Conservation (phyloP, 1,284 basidiomycete genomes). For the Ustilago shanxiensis region DNA sequence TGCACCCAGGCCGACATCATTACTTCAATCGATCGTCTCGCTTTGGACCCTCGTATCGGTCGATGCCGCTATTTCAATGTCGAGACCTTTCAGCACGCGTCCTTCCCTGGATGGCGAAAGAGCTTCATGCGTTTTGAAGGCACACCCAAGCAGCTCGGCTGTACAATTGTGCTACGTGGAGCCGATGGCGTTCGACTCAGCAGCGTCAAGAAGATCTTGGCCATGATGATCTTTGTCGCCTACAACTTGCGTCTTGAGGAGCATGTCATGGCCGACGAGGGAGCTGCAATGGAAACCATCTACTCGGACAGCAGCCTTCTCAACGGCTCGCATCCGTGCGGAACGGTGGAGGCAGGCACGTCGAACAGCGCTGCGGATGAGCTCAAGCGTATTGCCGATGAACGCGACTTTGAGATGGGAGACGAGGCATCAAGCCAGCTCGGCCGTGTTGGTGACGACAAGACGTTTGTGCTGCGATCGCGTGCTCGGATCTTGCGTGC, state of each 20-base stretch:
- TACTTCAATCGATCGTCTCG: constrained; percentile 93
- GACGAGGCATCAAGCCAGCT: constrained; percentile 26
- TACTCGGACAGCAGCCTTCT: constrained; percentile 44
- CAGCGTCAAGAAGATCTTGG: constrained; percentile 89
- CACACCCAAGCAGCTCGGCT: constrained; percentile 89
- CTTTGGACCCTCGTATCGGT: constrained; percentile 88
- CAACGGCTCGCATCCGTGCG: constrained; percentile 39
- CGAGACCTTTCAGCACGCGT: constrained; percentile 91
- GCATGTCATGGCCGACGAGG: constrained; percentile 91
- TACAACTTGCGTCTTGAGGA: constrained; percentile 92
- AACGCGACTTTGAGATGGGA: constrained; percentile 15
- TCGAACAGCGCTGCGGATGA: constrained; percentile 39
- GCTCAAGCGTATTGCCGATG: constrained; percentile 25
- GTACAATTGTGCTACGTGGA: constrained; percentile 93
- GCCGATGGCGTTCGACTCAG: constrained; percentile 82
- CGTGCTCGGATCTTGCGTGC: constrained; percentile 45
- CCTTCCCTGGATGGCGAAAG: constrained; percentile 91
- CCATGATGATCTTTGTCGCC: constrained; percentile 91
- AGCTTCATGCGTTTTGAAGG: constrained; percentile 94
- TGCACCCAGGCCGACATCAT: constrained; percentile 97
- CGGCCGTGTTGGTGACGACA: constrained; percentile 30
- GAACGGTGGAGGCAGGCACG: constrained; percentile 25
- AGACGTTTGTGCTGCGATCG: constrained; percentile 34
- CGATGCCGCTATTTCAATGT: constrained; percentile 88
- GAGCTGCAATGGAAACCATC: constrained; percentile 53